Percentiles rank a stretch among this genome's conserved stretches.
Evolutionary conservation across 2,329 filamentous ascomycete species (phyloP).

Genomic region (Ophiobolus disseminans): DNA sequence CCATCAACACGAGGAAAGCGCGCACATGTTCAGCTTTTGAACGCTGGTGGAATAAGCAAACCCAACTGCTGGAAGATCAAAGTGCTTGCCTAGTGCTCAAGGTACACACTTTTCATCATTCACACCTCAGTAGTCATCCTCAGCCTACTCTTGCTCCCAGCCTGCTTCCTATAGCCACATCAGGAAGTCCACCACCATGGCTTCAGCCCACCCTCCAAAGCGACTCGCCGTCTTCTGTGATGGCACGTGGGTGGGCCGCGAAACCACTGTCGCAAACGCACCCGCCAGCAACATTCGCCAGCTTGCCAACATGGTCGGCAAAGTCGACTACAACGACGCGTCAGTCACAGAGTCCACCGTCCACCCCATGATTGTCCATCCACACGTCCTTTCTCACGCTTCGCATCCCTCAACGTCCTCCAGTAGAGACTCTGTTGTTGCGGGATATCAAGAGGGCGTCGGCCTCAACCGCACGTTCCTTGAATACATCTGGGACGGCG

Average conservation of each 20-base stretch:
- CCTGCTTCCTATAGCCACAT: not conserved
- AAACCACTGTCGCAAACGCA: constrained; percentile 35
- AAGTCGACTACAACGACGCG: constrained; percentile 21
- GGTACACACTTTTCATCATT: not conserved
- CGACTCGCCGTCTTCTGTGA: constrained; percentile 44
- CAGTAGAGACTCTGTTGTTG: constrained; percentile 21
- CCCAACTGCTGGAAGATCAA: constrained; percentile 7
- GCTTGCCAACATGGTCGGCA: constrained; percentile 42
- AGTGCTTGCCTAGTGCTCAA: too few species aligned
- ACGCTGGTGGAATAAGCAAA: constrained; percentile 1
- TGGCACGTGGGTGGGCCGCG: constrained; percentile 47
- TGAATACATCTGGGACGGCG: constrained; percentile 47
- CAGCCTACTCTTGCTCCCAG: not conserved
- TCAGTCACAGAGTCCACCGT: constrained; percentile 24
- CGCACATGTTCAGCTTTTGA: constrained; percentile 12
- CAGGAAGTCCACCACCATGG: constrained; percentile 13
- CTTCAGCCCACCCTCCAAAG: constrained; percentile 22
- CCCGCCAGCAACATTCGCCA: constrained; percentile 43
- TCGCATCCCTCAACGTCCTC: constrained; percentile 5
- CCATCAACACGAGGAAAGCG: constrained; percentile 15
- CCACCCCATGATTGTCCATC: constrained; percentile 24
- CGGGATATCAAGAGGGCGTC: constrained; percentile 47
- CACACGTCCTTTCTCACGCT: constrained; percentile 3
- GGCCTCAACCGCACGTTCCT: constrained; percentile 46
- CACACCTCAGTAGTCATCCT: not conserved